Conservation (phyloP, 192 early-diverging fungal genomes). For the Coemansia sp. region DNA sequence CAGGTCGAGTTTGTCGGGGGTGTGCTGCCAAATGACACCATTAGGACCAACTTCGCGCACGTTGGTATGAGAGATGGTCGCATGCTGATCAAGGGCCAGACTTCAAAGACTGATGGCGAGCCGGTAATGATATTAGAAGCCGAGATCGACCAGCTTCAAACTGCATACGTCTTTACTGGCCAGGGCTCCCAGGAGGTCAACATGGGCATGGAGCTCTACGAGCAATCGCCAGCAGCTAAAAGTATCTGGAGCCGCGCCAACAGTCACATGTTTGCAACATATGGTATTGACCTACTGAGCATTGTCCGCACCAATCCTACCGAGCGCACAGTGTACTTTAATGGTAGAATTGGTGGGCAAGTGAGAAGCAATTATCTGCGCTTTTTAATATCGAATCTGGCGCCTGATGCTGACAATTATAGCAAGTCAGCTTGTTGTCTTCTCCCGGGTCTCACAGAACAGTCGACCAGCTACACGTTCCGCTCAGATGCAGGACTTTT, state of each 20-base stretch:
- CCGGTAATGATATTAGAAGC: conserved; percentile 73
- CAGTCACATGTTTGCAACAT: conserved; percentile 74
- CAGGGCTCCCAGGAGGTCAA: conserved; percentile 92
- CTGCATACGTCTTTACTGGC: conserved; percentile 90
- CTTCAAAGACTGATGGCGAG: conserved; percentile 71
- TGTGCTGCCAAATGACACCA: conserved; percentile 80
- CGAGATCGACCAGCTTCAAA: conserved; percentile 83
- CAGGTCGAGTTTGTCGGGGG: conserved; percentile 80
- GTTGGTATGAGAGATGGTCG: conserved; percentile 88
- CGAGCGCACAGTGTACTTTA: conserved; percentile 69
- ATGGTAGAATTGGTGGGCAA: conserved; percentile 75
- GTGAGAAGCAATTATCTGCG: conserved; percentile 77
- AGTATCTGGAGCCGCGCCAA: conserved; percentile 89
- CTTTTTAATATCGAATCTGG: conserved; percentile 55
- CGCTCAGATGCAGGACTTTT: conserved; percentile 74
- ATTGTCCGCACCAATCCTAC: conserved; percentile 86
- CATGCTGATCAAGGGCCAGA: conserved; percentile 87
- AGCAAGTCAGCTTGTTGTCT: conserved; percentile 46
- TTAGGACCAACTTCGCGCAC: conserved; percentile 81
- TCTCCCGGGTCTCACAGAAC: too few relatives aligned
- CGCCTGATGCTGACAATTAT: conserved; percentile 43
- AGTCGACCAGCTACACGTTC: conserved; percentile 76
- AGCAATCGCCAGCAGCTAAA: conserved; percentile 71
- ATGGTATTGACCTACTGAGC: conserved; percentile 83
- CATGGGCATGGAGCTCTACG: conserved; percentile 94